These are phyloP conservation scores for Ophiobolus disseminans DNA, from an alignment of 2,329 filamentous ascomycete species.

Conservation along the genomic window DNA sequence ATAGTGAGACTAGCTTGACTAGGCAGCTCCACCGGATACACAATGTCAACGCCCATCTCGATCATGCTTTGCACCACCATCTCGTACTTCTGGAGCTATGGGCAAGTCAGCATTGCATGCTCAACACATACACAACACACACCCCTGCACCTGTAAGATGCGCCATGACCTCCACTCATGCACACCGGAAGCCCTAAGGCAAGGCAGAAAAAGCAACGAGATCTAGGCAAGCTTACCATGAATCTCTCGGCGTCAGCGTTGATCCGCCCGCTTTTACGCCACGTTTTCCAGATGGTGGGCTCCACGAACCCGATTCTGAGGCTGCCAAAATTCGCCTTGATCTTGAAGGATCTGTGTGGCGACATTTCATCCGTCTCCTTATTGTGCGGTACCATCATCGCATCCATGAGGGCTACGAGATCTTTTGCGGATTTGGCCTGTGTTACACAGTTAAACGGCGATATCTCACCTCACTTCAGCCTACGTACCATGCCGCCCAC, in stretches of 20 bases:
- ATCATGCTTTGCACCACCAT: slow-evolving; percentile 44
- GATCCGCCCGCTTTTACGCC: slow-evolving; percentile 44
- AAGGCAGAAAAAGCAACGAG: slow-evolving; percentile 1
- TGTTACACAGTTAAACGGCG: slow-evolving; percentile 4
- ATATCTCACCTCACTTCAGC: background rate
- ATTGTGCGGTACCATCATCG: slow-evolving; percentile 42
- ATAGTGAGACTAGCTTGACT: slow-evolving; percentile 39
- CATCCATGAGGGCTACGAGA: slow-evolving; percentile 39
- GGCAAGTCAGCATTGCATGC: slow-evolving; percentile 16
- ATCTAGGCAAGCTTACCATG: slow-evolving; percentile 40
- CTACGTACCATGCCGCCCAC: slow-evolving; percentile 41
- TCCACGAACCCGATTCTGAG: slow-evolving; percentile 47
- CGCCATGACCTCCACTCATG: background rate
- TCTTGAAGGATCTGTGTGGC: slow-evolving; percentile 37
- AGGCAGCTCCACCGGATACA: slow-evolving; percentile 44
- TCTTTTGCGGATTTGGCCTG: slow-evolving; percentile 47
- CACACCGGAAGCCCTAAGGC: slow-evolving; percentile 2
- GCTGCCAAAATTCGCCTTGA: slow-evolving; percentile 40
- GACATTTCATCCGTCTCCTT: slow-evolving; percentile 31
- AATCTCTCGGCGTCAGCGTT: slow-evolving; percentile 47
- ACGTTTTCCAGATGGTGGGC: slow-evolving; percentile 44
- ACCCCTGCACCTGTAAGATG: slow-evolving; percentile 6
- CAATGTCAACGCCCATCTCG: slow-evolving; percentile 45
- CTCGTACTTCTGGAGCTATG: slow-evolving; percentile 45
- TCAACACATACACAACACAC: slow-evolving; percentile 4